Evolutionary conservation across 495 filamentous ascomycete genomes (phyloP), one percentile per base, ranked within the genome.

Genomic region (Penicillium desertorum): DNA sequence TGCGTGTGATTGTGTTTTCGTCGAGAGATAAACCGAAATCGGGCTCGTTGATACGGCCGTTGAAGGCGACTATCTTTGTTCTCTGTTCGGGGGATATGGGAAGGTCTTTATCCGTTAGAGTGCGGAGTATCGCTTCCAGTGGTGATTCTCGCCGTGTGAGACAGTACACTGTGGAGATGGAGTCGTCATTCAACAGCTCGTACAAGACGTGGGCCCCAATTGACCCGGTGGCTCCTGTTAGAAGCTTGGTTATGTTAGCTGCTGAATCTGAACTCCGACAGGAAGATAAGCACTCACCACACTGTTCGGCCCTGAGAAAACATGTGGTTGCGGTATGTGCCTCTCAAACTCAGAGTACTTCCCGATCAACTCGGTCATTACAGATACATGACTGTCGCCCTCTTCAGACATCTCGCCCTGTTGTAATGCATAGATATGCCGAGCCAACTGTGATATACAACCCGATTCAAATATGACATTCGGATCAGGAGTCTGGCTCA

Each of bases 191-290:
- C 3, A 82, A 61, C 12, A 87, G 74, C 47, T 76, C 72, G 45
- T 70, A 63, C 4, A 86, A 69, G 4, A 79, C 67, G 45, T 86
- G 80, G 1, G 81, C 78, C 19, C 84, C 84, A 17, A 87, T 76
- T 29, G 76, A 79, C 11, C 84, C 84, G 3, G 83, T 86, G 0
- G 81, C 77, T 17, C 84, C 84, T 1, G 84, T 86, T 17, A 87
- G 69, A 36, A 86, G 65, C 81, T 83, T 39, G 11, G 17, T 8
- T 0, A n/a, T 34, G 47, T 67, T 58, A 65, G 62, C 6, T 19
- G 34, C 1, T 6, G 2, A 4, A n/a, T 23, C 4, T n/a, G 12
- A 17, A 22, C 9, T 6, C 2, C 23, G n/a, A 6, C 25, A 29
- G 10, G 30, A 43, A 23, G 14, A 10, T 23, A 34, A 43, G 20